Conservation (phyloP, 139 green algal genomes). For the Zygnema circumcarinatum region DNA sequence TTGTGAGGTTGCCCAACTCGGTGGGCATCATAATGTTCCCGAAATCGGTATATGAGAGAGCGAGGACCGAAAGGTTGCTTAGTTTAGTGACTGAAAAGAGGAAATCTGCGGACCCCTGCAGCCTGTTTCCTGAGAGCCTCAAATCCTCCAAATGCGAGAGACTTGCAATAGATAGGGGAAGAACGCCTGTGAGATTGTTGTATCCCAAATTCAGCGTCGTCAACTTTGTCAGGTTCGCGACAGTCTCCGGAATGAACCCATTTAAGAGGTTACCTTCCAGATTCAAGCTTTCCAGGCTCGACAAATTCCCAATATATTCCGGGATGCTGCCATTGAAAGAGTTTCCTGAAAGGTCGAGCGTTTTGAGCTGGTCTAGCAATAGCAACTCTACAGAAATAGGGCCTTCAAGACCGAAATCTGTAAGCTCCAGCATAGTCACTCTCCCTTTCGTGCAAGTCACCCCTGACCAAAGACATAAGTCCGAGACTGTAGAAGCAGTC, state of each 20-base stretch:
- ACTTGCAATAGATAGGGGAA: background rate
- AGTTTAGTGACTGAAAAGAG: too few species aligned
- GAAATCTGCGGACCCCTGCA: background rate
- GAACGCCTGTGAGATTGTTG: background rate
- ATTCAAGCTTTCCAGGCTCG: background rate
- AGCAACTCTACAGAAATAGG: constrained; percentile 7
- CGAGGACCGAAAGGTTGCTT: too few species aligned
- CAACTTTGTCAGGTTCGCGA: constrained; percentile 11
- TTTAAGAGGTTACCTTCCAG: background rate
- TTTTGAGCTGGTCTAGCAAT: background rate
- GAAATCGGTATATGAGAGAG: too few species aligned
- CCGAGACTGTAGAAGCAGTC: too few species aligned
- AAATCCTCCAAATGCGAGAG: background rate
- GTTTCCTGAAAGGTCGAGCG: constrained; percentile 17
- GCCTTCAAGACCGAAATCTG: background rate
- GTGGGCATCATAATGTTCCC: too few species aligned
- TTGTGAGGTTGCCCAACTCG: constrained; percentile 4
- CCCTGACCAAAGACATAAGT: too few species aligned
- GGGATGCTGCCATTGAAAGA: constrained; percentile 10
- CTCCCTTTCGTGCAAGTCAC: too few species aligned
- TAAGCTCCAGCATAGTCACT: background rate
- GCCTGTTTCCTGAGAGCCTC: background rate
- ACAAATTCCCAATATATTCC: background rate
- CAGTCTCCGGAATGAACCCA: background rate
- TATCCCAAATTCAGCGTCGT: constrained; percentile 2